phyloP scores from a whole-genome alignment of 441 rosid species.

The Daphne laureola region DNA sequence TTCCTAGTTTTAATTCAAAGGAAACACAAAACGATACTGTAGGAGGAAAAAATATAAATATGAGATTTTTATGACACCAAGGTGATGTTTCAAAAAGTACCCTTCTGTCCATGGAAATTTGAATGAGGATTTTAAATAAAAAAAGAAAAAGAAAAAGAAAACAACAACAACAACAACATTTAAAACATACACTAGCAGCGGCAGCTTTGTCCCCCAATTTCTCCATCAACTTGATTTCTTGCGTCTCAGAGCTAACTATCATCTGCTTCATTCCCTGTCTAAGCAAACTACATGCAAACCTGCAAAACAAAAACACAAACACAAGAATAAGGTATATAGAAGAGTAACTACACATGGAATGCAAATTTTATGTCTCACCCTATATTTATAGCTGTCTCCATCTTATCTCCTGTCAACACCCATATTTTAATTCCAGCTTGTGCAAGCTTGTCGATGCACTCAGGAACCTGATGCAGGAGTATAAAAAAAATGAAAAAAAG shows the following conservation, averaged over 20 bases:
- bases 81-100: too few relatives aligned
- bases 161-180: background rate
- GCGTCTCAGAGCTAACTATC: constrained; percentile 67
- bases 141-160: too few relatives aligned
- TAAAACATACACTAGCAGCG: constrained; percentile 39
- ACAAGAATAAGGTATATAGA: constrained; percentile 12
- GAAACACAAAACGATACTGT: too few relatives aligned
- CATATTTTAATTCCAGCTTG: constrained; percentile 95
- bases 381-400: constrained; percentile 98
- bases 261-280: constrained; percentile 93
- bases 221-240: constrained; percentile 50
- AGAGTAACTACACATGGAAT: background rate
- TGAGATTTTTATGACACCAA: too few relatives aligned
- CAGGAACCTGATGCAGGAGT: constrained; percentile 60
- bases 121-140: too few relatives aligned
- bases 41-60: too few relatives aligned
- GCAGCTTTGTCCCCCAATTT: constrained; percentile 64
- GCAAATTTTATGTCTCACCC: constrained; percentile 41
- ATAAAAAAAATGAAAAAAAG: background rate
- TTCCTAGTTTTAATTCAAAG: too few relatives aligned
- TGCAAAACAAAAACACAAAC: constrained; percentile 38
- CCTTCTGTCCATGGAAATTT: too few relatives aligned
- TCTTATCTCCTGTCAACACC: constrained; percentile 98
- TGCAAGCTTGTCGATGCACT: constrained; percentile 95
- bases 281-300: constrained; percentile 92